Percentiles rank a stretch among this genome's conserved stretches.
Conservation (phyloP, 2,329 filamentous ascomycete genomes). For the Fusarium longipes region DNA sequence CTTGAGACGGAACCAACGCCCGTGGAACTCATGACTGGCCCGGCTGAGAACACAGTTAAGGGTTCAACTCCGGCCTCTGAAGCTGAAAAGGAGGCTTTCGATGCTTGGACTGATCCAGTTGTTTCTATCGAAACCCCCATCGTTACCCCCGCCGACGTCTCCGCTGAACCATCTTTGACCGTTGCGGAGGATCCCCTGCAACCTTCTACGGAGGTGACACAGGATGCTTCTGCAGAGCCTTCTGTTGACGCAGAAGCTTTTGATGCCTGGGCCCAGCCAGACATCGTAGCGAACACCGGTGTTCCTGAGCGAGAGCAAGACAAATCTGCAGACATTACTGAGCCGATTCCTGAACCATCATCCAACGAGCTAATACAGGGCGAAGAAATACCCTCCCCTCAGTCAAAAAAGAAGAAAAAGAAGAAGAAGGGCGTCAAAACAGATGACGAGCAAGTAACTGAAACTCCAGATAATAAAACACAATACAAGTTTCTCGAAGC, state of each 20-base stretch:
- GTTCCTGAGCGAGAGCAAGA: conserved; percentile 7
- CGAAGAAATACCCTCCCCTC: conserved; percentile 18
- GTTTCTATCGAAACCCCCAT: background rate
- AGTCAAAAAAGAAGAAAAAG: conserved; percentile 47
- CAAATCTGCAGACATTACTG: conserved; percentile 1
- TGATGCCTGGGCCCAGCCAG: conserved; percentile 33
- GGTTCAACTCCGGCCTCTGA: background rate
- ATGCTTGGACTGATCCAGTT: conserved; percentile 31
- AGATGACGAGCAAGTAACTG: conserved; percentile 20
- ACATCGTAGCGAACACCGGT: conserved; percentile 3
- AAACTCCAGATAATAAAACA: conserved; percentile 13
- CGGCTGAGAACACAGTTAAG: conserved; percentile 1
- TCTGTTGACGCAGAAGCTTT: conserved; percentile 28
- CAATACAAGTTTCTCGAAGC: conserved; percentile 12
- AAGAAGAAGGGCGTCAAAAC: conserved; percentile 43
- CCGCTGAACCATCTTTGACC: background rate
- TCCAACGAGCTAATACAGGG: conserved; percentile 9
- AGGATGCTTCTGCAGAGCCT: background rate
- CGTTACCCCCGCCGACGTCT: background rate
- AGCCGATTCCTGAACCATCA: conserved; percentile 15
- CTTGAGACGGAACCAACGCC: conserved; percentile 11
- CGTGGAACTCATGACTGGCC: background rate
- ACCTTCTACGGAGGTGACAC: background rate
- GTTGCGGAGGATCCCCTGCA: background rate
- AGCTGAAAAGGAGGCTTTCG: conserved; percentile 29